These are phyloP conservation scores for Stylosanthes scabra DNA, from an alignment of 331 rosid genomes.

Conservation along the genomic window DNA sequence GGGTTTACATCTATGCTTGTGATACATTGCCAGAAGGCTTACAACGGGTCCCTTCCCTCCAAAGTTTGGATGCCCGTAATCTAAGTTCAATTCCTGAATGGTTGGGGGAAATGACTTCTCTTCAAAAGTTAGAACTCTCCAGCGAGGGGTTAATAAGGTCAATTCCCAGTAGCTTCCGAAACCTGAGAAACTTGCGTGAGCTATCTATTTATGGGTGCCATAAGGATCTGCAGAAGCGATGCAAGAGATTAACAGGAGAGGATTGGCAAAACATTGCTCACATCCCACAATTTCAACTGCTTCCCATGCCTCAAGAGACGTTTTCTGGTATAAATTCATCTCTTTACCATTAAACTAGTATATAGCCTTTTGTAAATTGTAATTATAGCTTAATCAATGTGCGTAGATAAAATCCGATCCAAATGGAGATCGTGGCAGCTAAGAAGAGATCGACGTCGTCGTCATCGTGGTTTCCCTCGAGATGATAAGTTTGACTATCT, in stretches of 20 bases:
- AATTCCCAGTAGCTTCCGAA: background rate
- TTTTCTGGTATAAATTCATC: too few relatives aligned
- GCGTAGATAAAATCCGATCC: too few relatives aligned
- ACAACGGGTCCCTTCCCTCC: slow-evolving; percentile 4
- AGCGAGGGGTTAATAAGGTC: background rate
- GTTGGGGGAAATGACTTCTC: slow-evolving; percentile 3
- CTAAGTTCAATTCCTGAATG: background rate
- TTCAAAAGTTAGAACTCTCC: rapidly evolving
- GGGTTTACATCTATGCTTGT: rapidly evolving
- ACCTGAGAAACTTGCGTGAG: background rate
- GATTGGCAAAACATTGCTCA: slow-evolving; percentile 27
- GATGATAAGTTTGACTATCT: too few relatives aligned
- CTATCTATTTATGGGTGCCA: background rate
- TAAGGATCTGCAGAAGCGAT: background rate
- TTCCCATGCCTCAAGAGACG: too few relatives aligned
- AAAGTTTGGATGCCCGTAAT: background rate
- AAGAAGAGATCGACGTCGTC: too few relatives aligned
- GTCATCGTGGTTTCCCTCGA: too few relatives aligned
- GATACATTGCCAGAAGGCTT: background rate
- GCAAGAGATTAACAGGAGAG: slow-evolving; percentile 3
- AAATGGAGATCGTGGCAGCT: too few relatives aligned
- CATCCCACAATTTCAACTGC: background rate
- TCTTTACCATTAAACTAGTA: too few relatives aligned
- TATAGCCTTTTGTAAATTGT: too few relatives aligned
- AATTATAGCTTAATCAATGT: too few relatives aligned